Conservation (phyloP, 2,329 filamentous ascomycete species). For the Epichloe brachyelytri region DNA sequence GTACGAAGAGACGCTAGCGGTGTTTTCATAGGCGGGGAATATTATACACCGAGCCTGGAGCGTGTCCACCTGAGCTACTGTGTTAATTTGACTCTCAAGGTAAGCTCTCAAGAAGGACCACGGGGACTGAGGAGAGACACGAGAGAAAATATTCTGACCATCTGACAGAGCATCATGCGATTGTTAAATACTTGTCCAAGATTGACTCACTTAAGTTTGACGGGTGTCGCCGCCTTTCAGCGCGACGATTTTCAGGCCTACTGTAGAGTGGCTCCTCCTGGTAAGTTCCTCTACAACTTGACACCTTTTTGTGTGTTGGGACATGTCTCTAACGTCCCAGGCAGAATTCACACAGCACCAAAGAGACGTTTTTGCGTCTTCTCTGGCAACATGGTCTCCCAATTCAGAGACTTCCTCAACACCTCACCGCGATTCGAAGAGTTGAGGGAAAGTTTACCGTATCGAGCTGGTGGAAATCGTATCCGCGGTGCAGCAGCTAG, state of each 20-base stretch:
- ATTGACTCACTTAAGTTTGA: conserved; percentile 86
- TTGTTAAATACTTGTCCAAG: conserved; percentile 84
- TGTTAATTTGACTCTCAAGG: conserved; percentile 66
- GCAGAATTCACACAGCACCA: conserved; percentile 91
- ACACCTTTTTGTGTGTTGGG: neutral
- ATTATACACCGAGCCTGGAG: conserved; percentile 58
- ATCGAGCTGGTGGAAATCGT: conserved; percentile 7
- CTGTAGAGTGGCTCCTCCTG: conserved; percentile 71
- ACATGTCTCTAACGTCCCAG: neutral
- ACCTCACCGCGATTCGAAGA: conserved; percentile 33
- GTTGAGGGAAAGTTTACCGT: conserved; percentile 22
- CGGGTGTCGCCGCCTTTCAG: conserved; percentile 83
- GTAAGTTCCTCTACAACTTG: conserved; percentile 27
- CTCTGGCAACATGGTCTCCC: conserved; percentile 69
- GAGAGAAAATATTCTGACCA: neutral
- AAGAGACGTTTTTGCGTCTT: conserved; percentile 91
- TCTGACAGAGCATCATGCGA: conserved; percentile 65
- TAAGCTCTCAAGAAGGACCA: conserved; percentile 29
- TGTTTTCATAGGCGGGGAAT: conserved; percentile 36
- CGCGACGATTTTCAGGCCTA: conserved; percentile 72
- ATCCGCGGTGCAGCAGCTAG: conserved; percentile 7
- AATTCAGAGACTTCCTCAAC: conserved; percentile 69
- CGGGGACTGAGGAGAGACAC: neutral
- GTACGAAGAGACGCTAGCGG: conserved; percentile 35
- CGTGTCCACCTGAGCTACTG: conserved; percentile 96